Evolutionary conservation across 192 early-diverging fungal genomes (phyloP).

Genomic region (Backusella tuberculispora): DNA sequence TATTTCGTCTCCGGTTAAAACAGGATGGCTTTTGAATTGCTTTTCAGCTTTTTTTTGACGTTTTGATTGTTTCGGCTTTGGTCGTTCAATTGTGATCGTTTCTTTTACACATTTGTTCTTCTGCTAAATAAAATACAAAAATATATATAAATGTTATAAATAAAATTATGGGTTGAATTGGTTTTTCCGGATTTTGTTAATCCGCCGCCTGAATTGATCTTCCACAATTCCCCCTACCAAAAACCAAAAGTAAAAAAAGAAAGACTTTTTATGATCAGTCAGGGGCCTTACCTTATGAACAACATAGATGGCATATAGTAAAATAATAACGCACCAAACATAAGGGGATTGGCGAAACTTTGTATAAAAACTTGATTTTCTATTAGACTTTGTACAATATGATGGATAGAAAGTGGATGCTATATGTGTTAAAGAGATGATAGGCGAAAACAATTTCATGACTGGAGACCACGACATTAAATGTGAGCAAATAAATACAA

Average conservation of each 20-base stretch:
- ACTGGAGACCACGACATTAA: slow-evolving; percentile 1
- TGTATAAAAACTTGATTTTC: neutral
- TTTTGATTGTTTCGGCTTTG: neutral
- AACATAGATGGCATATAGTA: slow-evolving; percentile 11
- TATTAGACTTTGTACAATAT: slow-evolving; percentile 2
- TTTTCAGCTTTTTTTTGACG: slow-evolving; percentile 12
- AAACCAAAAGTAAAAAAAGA: neutral
- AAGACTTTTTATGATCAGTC: neutral
- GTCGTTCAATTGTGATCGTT: neutral
- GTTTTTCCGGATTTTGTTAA: slow-evolving; percentile 6
- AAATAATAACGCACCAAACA: slow-evolving; percentile 13
- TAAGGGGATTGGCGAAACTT: neutral
- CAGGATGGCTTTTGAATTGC: neutral
- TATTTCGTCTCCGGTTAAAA: slow-evolving; percentile 8
- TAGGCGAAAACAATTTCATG: slow-evolving; percentile 2
- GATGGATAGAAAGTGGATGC: neutral
- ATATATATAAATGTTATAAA: slow-evolving; percentile 4
- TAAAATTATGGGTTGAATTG: neutral
- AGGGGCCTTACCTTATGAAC: neutral
- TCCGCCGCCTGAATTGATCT: neutral
- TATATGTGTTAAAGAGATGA: neutral
- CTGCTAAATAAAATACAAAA: neutral
- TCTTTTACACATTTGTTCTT: neutral
- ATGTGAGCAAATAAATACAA: slow-evolving; percentile 16
- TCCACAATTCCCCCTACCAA: neutral